phyloP scores from a whole-genome alignment of 2,329 filamentous ascomycete genomes.

The Diplodia seriata region DNA sequence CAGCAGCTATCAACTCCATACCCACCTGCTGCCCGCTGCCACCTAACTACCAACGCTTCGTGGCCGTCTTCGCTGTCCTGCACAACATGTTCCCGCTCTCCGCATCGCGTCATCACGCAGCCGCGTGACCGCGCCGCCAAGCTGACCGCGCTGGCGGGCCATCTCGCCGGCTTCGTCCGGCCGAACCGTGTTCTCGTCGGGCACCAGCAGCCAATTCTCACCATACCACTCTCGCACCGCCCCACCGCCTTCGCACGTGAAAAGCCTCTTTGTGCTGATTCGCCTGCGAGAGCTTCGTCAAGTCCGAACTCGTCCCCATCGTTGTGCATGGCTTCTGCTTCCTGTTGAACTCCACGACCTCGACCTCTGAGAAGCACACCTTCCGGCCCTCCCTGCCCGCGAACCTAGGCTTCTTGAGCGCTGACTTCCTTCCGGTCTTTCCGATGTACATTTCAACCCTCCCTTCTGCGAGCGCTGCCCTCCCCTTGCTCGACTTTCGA shows the following conservation, averaged over 20 bases:
- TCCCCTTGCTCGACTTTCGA: neutral
- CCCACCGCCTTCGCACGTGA: neutral
- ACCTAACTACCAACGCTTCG: neutral
- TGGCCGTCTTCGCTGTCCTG: neutral
- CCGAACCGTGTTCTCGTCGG: neutral
- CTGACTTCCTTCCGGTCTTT: neutral
- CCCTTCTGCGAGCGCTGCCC: too few species aligned
- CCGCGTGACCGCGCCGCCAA: neutral
- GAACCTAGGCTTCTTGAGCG: neutral
- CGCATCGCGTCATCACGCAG: neutral
- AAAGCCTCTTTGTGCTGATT: neutral
- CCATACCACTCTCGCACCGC: neutral
- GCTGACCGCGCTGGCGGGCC: neutral
- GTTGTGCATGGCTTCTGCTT: neutral
- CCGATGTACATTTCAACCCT: neutral
- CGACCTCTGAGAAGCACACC: neutral
- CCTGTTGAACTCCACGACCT: neutral
- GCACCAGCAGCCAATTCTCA: neutral
- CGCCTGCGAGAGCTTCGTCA: too few species aligned
- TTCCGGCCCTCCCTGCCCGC: neutral
- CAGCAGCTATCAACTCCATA: neutral
- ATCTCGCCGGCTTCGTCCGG: constrained; percentile 11
- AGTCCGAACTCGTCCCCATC: neutral
- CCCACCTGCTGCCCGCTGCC: neutral
- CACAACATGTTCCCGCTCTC: neutral